Evolutionary conservation across 768 basidiomycete genomes (phyloP).

Genomic region (Plicaturopsis crispa): DNA sequence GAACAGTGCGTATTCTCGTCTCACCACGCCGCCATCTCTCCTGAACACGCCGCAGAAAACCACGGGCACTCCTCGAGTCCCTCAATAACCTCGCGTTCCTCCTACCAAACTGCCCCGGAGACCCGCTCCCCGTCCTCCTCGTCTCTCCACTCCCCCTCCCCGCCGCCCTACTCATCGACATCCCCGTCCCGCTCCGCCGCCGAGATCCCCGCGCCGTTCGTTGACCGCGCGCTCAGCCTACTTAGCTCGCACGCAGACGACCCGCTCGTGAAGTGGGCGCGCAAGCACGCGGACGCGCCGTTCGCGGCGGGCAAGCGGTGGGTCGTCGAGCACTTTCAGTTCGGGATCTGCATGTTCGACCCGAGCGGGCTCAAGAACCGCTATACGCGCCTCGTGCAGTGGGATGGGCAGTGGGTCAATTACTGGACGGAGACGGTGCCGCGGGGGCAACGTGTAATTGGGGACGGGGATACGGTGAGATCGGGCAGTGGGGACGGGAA

Average conservation of each 20-base stretch:
- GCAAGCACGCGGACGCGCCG: conserved; percentile 47
- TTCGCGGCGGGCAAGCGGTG: conserved; percentile 40
- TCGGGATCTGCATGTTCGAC: conserved; percentile 53
- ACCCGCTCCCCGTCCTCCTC: conserved; percentile 1
- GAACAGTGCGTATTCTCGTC: conserved; percentile 12
- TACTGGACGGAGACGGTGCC: conserved; percentile 49
- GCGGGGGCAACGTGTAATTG: neutral
- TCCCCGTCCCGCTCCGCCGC: conserved; percentile 10
- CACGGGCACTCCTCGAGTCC: no score
- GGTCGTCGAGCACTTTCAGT: conserved; percentile 50
- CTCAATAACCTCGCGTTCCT: no score
- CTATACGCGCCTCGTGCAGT: conserved; percentile 38
- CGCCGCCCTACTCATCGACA: conserved; percentile 8
- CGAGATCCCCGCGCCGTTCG: conserved; percentile 15
- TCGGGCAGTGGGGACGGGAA: conserved; percentile 6
- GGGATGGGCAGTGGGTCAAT: conserved; percentile 48
- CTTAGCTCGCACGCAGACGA: conserved; percentile 34
- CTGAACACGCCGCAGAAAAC: no score
- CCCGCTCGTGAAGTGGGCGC: conserved; percentile 38
- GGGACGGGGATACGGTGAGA: conserved; percentile 7
- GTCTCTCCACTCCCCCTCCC: conserved; percentile 10
- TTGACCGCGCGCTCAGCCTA: conserved; percentile 30
- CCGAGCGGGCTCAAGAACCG: conserved; percentile 39
- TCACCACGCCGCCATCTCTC: no score
- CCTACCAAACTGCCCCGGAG: no score